These are phyloP conservation scores for Trypanosoma boissoni DNA, from an alignment of 208 protist species.

Conservation along the genomic window DNA sequence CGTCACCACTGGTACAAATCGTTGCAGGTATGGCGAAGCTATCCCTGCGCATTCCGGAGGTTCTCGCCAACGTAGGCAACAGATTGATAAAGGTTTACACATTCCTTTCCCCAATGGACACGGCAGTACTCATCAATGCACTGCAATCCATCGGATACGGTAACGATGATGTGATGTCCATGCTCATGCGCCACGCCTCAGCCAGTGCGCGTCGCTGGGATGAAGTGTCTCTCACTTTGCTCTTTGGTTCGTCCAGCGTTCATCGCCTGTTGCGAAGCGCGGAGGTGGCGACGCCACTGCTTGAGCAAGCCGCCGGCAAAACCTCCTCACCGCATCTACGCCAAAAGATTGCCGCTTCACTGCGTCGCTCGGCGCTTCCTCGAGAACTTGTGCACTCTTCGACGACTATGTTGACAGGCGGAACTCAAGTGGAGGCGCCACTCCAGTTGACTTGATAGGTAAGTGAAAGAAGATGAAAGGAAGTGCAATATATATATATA, in stretches of 20 bases:
- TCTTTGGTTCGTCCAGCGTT: constrained; percentile 64
- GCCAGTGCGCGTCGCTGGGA: constrained; percentile 46
- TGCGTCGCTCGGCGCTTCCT: constrained; percentile 50
- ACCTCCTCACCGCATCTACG: constrained; percentile 41
- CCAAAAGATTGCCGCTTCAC: constrained; percentile 48
- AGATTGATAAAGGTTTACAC: constrained; percentile 41
- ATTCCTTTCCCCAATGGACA: constrained; percentile 64
- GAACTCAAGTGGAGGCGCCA: constrained; percentile 5
- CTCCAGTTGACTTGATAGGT: constrained; percentile 12
- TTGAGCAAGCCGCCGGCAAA: constrained; percentile 48
- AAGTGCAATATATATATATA: not conserved
- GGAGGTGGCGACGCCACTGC: constrained; percentile 59
- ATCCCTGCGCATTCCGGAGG: constrained; percentile 46
- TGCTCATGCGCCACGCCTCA: constrained; percentile 53
- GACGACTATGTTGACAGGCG: constrained; percentile 13
- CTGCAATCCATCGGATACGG: constrained; percentile 63
- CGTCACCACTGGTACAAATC: constrained; percentile 65
- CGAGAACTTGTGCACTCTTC: constrained; percentile 39
- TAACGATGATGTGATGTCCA: constrained; percentile 44
- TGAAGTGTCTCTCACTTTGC: constrained; percentile 50
- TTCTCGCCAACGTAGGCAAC: constrained; percentile 36
- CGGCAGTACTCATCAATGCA: constrained; percentile 49
- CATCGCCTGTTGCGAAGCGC: constrained; percentile 53
- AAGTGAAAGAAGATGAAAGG: constrained; percentile 2
- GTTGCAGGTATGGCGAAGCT: constrained; percentile 52